Base-by-base conservation (phyloP, 1,284 basidiomycete genomes). In the Taiwanofungus camphoratus region DNA sequence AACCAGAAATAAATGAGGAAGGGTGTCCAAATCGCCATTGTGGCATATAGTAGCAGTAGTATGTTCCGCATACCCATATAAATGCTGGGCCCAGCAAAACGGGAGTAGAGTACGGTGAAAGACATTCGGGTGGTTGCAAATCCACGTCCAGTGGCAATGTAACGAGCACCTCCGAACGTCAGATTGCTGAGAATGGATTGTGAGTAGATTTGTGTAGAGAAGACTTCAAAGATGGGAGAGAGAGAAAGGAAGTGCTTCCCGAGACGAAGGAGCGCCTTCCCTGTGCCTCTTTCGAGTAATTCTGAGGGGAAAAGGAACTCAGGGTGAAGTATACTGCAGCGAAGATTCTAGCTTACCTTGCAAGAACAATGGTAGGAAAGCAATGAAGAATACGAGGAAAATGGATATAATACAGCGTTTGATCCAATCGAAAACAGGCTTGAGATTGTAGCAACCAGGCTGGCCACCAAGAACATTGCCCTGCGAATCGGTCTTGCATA, bases 1-100 rank as follows among this genome's bases (percentile, higher is more conserved):
- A 88, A 74, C 93, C 93, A 97, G 82, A 97, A 97, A 76, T 97
- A 97, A 69, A 95, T 88, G 56, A 97, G 72, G 67, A 92, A 87
- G 3, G 90, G 89, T 51, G 92, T 89, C 87, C 89, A 97, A 54
- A 97, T 77, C 13, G 89, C 71, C 69, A 97, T 75, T 38, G 92
- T 92, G 50, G 85, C 81, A 63, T 94, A 97, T 46, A 95, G 79
- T 52, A 97, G 72, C 46, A 97, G 65, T 32, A 95, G 72, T 12
- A 96, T 73, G 50, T 92, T 95, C 51, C 93, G 78, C 82, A 96
- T 89, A 55, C 93, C 93, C 75, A 96, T 82, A 70, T 97, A 97
- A 64, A 97, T 95, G 56, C 89, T 93, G 11, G 93, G 94, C n/a
- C 94, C 94, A 36, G 93, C 92, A 68, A 97, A 97, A 51, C 93